Base-by-base conservation (phyloP, 2,329 filamentous ascomycete genomes). In the Metarhizium album region DNA sequence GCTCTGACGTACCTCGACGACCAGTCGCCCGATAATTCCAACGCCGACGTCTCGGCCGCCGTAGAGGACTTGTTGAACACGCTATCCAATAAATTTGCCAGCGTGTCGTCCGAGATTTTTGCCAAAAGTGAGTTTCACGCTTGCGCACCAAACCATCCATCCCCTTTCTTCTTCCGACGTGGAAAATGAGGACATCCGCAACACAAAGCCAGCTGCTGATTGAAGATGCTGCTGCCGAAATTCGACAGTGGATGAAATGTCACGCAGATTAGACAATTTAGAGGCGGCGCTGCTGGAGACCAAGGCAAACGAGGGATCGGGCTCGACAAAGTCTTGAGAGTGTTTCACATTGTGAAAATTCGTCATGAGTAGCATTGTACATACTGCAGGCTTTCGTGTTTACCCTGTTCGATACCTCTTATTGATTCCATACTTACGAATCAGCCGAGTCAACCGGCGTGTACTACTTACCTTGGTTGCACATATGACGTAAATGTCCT, bases 51-150 rank as follows among this genome's bases (percentile, higher is more conserved):
- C 51, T 83, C 83, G 2, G 81, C 80, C 3, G 87, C 90, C 2
- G 84, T 96, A 1, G 90, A 96, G 59, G 88, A 95, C 40, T 77
- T 96, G 2, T 73, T 96, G 3, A 89, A 90, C 63, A 84, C 88
- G 45, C 72, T 96, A 0, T 87, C 87, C 48, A 84, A 81, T 66
- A 95, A 95, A 66, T 95, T 95, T 66, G 83, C 86, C 20, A 81
- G 80, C 13, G 83, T 95, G 4, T 94, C 88, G 8, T 85, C 82
- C 53, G 90, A 95, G 69, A 84, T 96, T 53, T 88, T 95, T 60
- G 80, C 85, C 37, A 95, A 95, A 70, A 87, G 90, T 95, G 68
- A 65, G 83, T 72, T 29, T 29, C 9, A 22, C 38, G n/a, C n/a
- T n/a, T n/a, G n/a, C n/a, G n/a, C n/a, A 22, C 31, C 48, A 54